Percentiles rank a stretch among this genome's conserved stretches.
Conservation (phyloP, 805 yeast species). For the Wickerhamomyces queroliae region DNA sequence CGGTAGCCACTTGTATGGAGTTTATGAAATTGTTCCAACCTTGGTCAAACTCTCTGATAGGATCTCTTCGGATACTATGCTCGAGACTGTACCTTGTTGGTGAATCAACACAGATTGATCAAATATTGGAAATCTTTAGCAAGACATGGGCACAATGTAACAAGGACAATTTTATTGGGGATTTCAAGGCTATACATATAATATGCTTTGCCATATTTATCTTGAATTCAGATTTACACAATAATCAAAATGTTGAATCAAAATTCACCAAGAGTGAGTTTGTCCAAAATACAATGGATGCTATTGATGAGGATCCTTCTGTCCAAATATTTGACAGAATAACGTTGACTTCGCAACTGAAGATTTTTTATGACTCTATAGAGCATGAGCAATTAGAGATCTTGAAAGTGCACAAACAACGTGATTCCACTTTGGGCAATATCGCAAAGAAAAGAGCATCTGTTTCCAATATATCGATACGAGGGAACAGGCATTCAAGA, state of each 20-base stretch:
- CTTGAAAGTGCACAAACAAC: slow-evolving; percentile 3
- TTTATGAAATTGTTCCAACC: slow-evolving; percentile 36
- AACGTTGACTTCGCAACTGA: slow-evolving; percentile 10
- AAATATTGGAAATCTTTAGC: slow-evolving; percentile 64
- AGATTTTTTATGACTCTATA: slow-evolving; percentile 33
- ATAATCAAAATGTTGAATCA: slow-evolving; percentile 30
- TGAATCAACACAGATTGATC: slow-evolving; percentile 77
- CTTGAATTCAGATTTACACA: slow-evolving; percentile 74
- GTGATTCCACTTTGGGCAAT: no score
- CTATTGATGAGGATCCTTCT: slow-evolving; percentile 27
- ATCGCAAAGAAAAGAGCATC: background rate
- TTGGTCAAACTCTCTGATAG: slow-evolving; percentile 45
- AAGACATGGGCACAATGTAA: slow-evolving; percentile 51
- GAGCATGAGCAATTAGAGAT: slow-evolving; percentile 15
- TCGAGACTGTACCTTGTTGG: slow-evolving; percentile 67
- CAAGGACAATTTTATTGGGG: slow-evolving; percentile 41
- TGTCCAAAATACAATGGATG: slow-evolving; percentile 43
- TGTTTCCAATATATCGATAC: slow-evolving; percentile 14
- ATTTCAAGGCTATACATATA: slow-evolving; percentile 59
- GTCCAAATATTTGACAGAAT: slow-evolving; percentile 1
- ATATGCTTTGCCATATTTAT: slow-evolving; percentile 66
- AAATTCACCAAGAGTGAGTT: slow-evolving; percentile 38
- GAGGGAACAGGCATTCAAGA: slow-evolving; percentile 14
- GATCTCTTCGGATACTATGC: slow-evolving; percentile 56
- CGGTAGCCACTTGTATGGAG: slow-evolving; percentile 24